Evolutionary conservation across 1,139 yeast genomes (phyloP).

Genomic region (Entelexis sorbosivorans): DNA sequence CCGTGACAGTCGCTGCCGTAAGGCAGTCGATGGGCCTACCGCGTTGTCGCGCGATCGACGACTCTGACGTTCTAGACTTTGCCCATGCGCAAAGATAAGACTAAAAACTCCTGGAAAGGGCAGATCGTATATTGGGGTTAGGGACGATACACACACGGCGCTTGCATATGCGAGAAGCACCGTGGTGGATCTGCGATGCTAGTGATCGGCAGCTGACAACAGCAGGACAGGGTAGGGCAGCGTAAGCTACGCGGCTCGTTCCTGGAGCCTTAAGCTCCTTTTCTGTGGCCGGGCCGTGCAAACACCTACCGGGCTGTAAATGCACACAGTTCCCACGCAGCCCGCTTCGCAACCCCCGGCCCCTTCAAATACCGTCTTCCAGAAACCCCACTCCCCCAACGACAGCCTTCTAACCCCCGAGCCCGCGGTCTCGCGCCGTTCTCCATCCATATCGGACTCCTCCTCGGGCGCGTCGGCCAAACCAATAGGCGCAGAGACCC

Average conservation of each 20-base stretch:
- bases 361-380: neutral
- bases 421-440: neutral
- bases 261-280: constrained; percentile 2
- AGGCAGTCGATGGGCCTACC: neutral
- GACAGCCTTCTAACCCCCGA: neutral
- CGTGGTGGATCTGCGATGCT: constrained; percentile 1
- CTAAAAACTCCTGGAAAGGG: neutral
- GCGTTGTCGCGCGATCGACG: neutral
- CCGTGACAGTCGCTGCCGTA: too few species aligned
- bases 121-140: neutral
- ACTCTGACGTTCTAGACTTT: neutral
- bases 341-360: neutral
- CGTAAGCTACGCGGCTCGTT: constrained; percentile 1
- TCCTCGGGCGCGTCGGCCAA: neutral
- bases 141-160: constrained; percentile 1
- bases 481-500: neutral
- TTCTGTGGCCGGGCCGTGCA: constrained; percentile 2
- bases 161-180: constrained; percentile 2
- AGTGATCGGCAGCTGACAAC: constrained; percentile 7
- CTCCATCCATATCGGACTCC: neutral
- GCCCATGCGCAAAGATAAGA: constrained; percentile 6
- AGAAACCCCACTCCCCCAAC: neutral
- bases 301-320: neutral
- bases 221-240: constrained; percentile 6
- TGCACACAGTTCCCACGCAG: neutral